A percentile compares a stretch with the other conserved stretches of the same genome.
Conservation (phyloP, 257 asterid genomes). For the Schizonepeta tenuifolia region DNA sequence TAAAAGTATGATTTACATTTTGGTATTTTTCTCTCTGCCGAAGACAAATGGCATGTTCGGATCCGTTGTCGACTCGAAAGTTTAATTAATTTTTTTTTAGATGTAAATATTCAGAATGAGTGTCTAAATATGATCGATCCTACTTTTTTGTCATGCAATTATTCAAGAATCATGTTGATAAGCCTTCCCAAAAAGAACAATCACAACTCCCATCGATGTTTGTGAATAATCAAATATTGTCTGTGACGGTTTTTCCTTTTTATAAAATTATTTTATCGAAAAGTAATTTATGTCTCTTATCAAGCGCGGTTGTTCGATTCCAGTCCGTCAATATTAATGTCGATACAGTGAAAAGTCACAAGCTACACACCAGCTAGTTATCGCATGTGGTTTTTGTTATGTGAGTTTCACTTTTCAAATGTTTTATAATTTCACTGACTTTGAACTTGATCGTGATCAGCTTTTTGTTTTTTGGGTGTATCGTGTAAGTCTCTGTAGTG, state of each 20-base stretch:
- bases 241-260: background rate
- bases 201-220: constrained; percentile 26
- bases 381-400: constrained; percentile 1
- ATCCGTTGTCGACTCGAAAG: background rate
- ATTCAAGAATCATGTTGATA: background rate
- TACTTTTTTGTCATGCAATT: background rate
- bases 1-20: constrained; percentile 2
- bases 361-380: background rate
- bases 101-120: background rate
- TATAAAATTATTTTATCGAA: background rate
- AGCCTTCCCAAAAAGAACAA: background rate
- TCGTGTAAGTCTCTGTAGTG: no score
- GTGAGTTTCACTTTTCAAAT: background rate
- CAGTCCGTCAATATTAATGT: background rate
- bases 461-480: no score
- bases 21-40: background rate
- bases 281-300: no score
- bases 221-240: background rate
- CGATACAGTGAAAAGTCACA: background rate
- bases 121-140: background rate
- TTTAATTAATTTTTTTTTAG: background rate
- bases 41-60: constrained; percentile 31
- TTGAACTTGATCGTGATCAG: no score
- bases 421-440: no score
- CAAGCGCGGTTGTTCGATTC: background rate